A percentile compares a stretch with the other conserved stretches of the same genome.
phyloP scores from a whole-genome alignment of 345 rosid genomes.

The Arabidopsis thaliana region TAIR10.1 NC_003071.7:8992501-8993000 shows the following conservation, averaged over 20 bases:
- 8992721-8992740: constrained; percentile 50
- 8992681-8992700: constrained; percentile 58
- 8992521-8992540: constrained; percentile 67
- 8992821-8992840: not conserved
- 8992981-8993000: not conserved
- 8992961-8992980: not conserved
- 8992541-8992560: constrained; percentile 67
- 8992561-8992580: constrained; percentile 75
- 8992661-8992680: constrained; percentile 84
- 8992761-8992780: constrained; percentile 45
- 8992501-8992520: constrained; percentile 55
- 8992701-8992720: constrained; percentile 3
- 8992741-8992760: constrained; percentile 59
- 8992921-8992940: not conserved
- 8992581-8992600: constrained; percentile 79
- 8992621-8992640: constrained; percentile 79
- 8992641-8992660: constrained; percentile 95
- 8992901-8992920: not conserved
- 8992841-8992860: constrained; percentile 4
- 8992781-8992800: not conserved
- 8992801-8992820: not conserved
- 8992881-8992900: not conserved
- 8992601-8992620: constrained; percentile 74
- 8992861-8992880: not conserved
- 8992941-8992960: not conserved